Conservation (phyloP, 768 basidiomycete genomes). For the Phallus indusiatus region DNA sequence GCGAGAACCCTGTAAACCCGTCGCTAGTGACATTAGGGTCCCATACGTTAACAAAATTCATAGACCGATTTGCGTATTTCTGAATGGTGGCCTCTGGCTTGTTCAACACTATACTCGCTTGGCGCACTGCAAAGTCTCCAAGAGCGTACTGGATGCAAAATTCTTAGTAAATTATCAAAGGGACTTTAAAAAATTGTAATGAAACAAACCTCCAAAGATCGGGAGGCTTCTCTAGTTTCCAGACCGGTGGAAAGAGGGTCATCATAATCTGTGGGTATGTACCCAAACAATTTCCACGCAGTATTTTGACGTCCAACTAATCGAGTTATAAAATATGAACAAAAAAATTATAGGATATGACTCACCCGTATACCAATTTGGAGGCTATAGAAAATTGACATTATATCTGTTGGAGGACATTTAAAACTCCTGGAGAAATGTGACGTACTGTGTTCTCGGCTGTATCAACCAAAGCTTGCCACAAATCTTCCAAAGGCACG, state of each 20-base stretch:
- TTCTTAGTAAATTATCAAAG: background rate
- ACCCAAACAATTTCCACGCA: constrained; percentile 41
- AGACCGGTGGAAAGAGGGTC: constrained; percentile 40
- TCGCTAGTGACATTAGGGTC: constrained; percentile 34
- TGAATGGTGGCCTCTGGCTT: constrained; percentile 30
- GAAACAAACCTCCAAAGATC: constrained; percentile 33
- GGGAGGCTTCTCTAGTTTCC: constrained; percentile 40
- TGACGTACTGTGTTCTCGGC: constrained; percentile 39
- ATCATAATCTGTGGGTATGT: constrained; percentile 39
- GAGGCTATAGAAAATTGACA: constrained; percentile 24
- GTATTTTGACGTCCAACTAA: constrained; percentile 42
- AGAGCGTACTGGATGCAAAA: constrained; percentile 30
- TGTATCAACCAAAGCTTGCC: constrained; percentile 40
- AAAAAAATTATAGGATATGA: background rate
- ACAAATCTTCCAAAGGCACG: constrained; percentile 36
- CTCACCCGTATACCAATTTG: constrained; percentile 38
- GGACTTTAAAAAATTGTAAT: background rate
- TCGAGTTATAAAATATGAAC: background rate
- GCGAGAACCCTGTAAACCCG: constrained; percentile 39
- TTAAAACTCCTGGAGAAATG: background rate
- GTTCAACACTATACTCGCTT: constrained; percentile 33
- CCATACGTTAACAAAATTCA: constrained; percentile 46
- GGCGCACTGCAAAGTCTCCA: constrained; percentile 43
- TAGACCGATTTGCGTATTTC: constrained; percentile 39
- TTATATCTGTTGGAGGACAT: background rate